A percentile compares a stretch with the other conserved stretches of the same genome.
These are phyloP conservation scores for Cymbopogon citratus DNA, from an alignment of 176 grass and related monocot genomes.

Conservation along the genomic window DNA sequence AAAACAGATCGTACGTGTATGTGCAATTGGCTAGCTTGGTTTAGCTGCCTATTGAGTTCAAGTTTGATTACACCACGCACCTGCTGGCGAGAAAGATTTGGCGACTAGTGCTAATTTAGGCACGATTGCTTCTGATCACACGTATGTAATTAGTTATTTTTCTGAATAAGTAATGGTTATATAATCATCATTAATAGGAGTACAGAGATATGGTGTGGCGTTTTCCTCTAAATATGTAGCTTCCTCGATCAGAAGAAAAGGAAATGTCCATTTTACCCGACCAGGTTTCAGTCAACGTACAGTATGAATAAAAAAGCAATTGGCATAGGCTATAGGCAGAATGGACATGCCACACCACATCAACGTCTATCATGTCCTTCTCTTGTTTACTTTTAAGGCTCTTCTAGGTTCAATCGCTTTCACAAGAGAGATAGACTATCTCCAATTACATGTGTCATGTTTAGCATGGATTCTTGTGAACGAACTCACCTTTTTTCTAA, in stretches of 20 bases:
- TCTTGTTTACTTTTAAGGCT: neutral
- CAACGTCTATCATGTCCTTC: neutral
- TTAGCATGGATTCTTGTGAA: slow-evolving; percentile 26
- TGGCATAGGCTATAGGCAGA: neutral
- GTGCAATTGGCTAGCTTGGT: neutral
- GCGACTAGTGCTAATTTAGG: neutral
- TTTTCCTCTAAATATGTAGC: neutral
- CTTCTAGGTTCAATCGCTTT: slow-evolving; percentile 28
- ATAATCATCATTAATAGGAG: too few species aligned
- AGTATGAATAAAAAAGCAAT: neutral
- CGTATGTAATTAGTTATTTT: too few species aligned
- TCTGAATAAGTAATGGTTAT: too few species aligned
- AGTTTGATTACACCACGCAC: neutral
- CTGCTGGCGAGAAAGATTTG: neutral
- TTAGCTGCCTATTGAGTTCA: neutral
- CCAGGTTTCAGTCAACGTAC: slow-evolving; percentile 9
- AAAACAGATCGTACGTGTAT: neutral
- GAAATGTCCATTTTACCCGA: slow-evolving; percentile 1
- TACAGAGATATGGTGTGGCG: neutral
- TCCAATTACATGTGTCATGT: slow-evolving; percentile 31
- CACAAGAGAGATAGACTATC: neutral
- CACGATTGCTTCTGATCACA: neutral
- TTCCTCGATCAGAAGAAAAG: neutral
- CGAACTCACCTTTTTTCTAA: neutral
- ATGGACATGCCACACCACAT: neutral